Percentiles rank a stretch among this genome's conserved stretches.
Evolutionary conservation across 1,284 basidiomycete genomes (phyloP).

Genomic region (Malassezia dermatis): DNA sequence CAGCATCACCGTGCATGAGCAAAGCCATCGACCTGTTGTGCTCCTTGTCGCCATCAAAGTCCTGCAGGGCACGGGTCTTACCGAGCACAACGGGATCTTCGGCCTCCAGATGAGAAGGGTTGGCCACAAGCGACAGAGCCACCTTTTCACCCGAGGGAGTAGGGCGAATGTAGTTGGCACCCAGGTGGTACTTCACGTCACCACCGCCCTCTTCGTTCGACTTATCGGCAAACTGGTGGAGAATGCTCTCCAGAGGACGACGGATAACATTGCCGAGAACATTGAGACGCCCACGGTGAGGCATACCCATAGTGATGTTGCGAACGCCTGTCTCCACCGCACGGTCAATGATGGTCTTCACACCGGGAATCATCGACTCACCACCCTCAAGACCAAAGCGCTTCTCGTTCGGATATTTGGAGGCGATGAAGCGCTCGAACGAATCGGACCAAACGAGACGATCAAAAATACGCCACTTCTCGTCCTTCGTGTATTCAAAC

Average conservation of each 20-base stretch:
- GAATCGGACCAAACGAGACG: slow-evolving; percentile 98
- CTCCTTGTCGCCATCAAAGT: slow-evolving; percentile 75
- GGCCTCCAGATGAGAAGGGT: slow-evolving; percentile 94
- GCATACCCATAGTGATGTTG: slow-evolving; percentile 96
- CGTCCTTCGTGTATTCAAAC: slow-evolving; percentile 96
- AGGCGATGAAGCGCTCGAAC: slow-evolving; percentile 96
- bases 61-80: slow-evolving; percentile 91
- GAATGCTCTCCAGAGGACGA: slow-evolving; percentile 93
- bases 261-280: slow-evolving; percentile 96
- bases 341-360: slow-evolving; percentile 94
- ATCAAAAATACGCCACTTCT: slow-evolving; percentile 98
- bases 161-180: slow-evolving; percentile 95
- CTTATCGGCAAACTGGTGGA: slow-evolving; percentile 80
- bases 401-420: slow-evolving; percentile 99
- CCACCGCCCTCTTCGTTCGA: slow-evolving; percentile 58
- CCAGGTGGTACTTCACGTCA: slow-evolving; percentile 97
- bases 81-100: slow-evolving; percentile 95
- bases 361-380: slow-evolving; percentile 92
- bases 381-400: slow-evolving; percentile 98
- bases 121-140: slow-evolving; percentile 90
- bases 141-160: slow-evolving; percentile 98
- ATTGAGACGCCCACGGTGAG: slow-evolving; percentile 95
- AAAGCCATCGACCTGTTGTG: slow-evolving; percentile 62
- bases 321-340: slow-evolving; percentile 93
- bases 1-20: slow-evolving; percentile 92